Evolutionary conservation across 2,329 filamentous ascomycete species (phyloP), one percentile per base, ranked within the genome.

Genomic region (Penicillium sp.): DNA sequence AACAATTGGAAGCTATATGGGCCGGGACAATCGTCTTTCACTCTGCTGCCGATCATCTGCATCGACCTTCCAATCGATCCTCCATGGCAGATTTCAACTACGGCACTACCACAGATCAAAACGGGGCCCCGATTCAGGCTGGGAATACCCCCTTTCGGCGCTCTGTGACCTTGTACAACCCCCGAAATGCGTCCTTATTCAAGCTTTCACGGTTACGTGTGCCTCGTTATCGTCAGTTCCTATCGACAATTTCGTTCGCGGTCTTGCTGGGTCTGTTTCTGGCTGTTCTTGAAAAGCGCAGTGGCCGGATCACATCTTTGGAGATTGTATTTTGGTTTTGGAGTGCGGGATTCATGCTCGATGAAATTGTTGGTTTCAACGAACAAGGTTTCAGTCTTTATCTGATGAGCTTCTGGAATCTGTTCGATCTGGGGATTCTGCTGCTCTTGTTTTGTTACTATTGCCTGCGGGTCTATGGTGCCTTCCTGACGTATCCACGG

Each of bases 351-450:
- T 97, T 96, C 74, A 96, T 97, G 91, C 85, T 97, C 31, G 93
- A 97, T 68, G 93, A 97, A 75, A 84, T 98, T 22, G 92, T 97
- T 19, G 93, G 93, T 11, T 97, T 97, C 80, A 96, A 93, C 64
- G 93, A 98, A 74, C 92, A 97, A 75, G 93, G 93, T 3, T 97
- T 97, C 72, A 93, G 92, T 37, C 84, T 98, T 29, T 98, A 97
- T 76, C 91, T 97, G 68, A 93, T 97, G 87, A 96, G 91, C 72
- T 95, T 97, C 73, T 97, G 93, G 93, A 97, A 97, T 73, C 86
- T 93, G 37, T 96, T 97, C 73, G 93, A 97, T 70, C 80, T 97
- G 37, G 93, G 93, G 9, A 97, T 97, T 52, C 78, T 97, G 52
- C 78, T 96, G 24, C 80, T 97, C 59, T 86, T 97, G 65, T 87